Conservation (phyloP, 2,329 filamentous ascomycete species). For the Colletotrichum sp. region DNA sequence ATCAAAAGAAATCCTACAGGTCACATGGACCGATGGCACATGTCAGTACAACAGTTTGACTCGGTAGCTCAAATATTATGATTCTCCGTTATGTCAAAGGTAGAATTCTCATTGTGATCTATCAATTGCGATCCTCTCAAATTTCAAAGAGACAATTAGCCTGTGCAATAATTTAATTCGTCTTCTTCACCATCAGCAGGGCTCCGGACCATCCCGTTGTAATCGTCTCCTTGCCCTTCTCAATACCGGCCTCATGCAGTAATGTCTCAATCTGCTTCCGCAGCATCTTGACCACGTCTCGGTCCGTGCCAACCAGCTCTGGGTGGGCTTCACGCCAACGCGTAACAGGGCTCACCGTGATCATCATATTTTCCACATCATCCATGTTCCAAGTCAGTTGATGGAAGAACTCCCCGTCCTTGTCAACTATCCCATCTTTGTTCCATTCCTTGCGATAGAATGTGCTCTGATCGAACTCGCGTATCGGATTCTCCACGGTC, state of each 20-base stretch:
- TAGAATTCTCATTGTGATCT: too few relatives aligned
- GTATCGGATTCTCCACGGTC: constrained; percentile 36
- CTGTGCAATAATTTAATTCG: too few relatives aligned
- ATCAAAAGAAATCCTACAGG: too few relatives aligned
- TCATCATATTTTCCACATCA: constrained; percentile 37
- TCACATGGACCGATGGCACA: too few relatives aligned
- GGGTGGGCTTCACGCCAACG: constrained; percentile 52
- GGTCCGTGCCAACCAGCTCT: constrained; percentile 41
- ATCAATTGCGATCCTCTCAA: too few relatives aligned
- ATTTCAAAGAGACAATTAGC: too few relatives aligned
- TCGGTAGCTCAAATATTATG: too few relatives aligned
- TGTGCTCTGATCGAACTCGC: constrained; percentile 40
- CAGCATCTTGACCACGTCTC: constrained; percentile 38
- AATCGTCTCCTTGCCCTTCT: constrained; percentile 35
- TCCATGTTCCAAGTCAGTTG: constrained; percentile 30
- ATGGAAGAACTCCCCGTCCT: constrained; percentile 30
- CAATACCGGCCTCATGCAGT: constrained; percentile 37
- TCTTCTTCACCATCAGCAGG: constrained; percentile 34
- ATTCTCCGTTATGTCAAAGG: too few relatives aligned
- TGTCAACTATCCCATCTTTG: constrained; percentile 23
- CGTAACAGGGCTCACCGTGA: constrained; percentile 42
- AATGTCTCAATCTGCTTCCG: constrained; percentile 29
- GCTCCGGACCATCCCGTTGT: constrained; percentile 26
- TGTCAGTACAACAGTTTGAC: too few relatives aligned
- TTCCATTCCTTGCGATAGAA: constrained; percentile 51